phyloP scores from a whole-genome alignment of 345 rosid species.

The Arabis hirsuta region DNA sequence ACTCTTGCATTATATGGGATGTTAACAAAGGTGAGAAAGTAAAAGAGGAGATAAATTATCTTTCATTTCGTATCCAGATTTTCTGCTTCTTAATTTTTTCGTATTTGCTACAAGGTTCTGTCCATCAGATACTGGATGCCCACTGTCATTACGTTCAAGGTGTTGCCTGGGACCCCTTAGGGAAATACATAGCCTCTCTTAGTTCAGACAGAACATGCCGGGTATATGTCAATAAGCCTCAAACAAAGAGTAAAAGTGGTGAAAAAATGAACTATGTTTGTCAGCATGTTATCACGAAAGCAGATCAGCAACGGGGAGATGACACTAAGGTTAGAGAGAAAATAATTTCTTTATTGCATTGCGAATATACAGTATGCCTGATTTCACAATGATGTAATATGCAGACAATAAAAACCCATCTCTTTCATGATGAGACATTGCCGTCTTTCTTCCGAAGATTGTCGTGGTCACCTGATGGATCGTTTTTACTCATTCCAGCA shows the following conservation, averaged over 20 bases:
- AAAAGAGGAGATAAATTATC: not conserved
- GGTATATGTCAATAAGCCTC: constrained; percentile 74
- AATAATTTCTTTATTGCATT: constrained; percentile 19
- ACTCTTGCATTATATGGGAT: constrained; percentile 98
- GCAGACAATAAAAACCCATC: constrained; percentile 71
- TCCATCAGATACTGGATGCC: constrained; percentile 82
- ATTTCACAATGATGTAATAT: constrained; percentile 27
- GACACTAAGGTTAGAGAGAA: constrained; percentile 66
- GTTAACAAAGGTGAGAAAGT: constrained; percentile 73
- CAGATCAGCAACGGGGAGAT: constrained; percentile 63
- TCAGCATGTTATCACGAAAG: constrained; percentile 79
- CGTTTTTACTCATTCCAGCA: constrained; percentile 88
- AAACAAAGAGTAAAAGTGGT: constrained; percentile 61
- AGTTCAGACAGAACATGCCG: constrained; percentile 98
- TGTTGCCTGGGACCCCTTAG: constrained; percentile 96
- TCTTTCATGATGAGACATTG: constrained; percentile 94
- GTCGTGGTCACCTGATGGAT: constrained; percentile 99
- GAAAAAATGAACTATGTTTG: constrained; percentile 74
- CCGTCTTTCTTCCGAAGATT: constrained; percentile 96
- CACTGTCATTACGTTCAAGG: constrained; percentile 99
- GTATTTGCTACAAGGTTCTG: constrained; percentile 65
- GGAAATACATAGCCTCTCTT: constrained; percentile 80
- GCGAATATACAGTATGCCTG: constrained; percentile 14
- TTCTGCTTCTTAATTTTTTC: constrained; percentile 3
- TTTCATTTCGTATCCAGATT: constrained; percentile 20